Evolutionary conservation across 1,284 basidiomycete species (phyloP).

Genomic region (Ganoderma lucidum): DNA sequence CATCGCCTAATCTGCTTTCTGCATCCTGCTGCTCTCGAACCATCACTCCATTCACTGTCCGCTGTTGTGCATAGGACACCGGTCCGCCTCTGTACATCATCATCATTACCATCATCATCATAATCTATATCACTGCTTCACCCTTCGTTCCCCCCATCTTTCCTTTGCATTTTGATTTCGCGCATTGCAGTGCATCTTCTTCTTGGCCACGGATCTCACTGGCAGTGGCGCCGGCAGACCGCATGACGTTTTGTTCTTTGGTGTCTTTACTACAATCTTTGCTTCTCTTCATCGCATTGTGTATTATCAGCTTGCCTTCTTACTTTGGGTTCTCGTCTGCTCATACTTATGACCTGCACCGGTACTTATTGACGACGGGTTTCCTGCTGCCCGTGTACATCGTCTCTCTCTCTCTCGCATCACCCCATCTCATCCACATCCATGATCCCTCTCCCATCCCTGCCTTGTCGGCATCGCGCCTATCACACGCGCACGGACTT

Average conservation of each 20-base stretch:
- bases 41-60: neutral
- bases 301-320: slow-evolving; percentile 2
- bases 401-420: neutral
- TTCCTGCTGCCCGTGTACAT: neutral
- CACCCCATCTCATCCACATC: neutral
- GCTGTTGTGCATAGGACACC: slow-evolving; percentile 13
- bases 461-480: neutral
- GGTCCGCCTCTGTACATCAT: slow-evolving; percentile 16
- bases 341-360: neutral
- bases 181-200: slow-evolving; percentile 10
- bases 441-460: neutral
- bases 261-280: neutral
- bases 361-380: neutral
- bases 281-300: neutral
- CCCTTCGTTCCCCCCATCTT: neutral
- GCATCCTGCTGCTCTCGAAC: slow-evolving; percentile 9
- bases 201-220: neutral
- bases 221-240: neutral
- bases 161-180: slow-evolving; percentile 2
- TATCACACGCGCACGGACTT: slow-evolving; percentile 2
- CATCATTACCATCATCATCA: neutral
- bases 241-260: neutral
- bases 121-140: neutral
- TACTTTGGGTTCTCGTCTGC: neutral
- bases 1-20: slow-evolving; percentile 22